A percentile compares a stretch with the other conserved stretches of the same genome.
Conservation (phyloP, 208 protist species). For the Giardia muris region DNA sequence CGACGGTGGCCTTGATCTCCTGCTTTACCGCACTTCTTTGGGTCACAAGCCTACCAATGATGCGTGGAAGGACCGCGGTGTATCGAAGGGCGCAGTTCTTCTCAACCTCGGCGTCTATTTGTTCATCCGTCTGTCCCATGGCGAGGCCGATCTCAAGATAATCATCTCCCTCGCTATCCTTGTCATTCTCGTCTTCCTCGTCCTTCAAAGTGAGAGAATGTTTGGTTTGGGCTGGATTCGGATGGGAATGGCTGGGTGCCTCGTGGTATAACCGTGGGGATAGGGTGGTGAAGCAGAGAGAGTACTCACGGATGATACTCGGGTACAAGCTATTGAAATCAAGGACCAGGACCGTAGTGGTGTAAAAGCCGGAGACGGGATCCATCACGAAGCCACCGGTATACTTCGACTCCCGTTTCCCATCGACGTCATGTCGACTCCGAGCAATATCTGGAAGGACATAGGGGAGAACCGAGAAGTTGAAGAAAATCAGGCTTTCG, state of each 20-base stretch:
- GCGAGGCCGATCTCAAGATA: neutral
- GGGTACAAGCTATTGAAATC: slow-evolving; percentile 99
- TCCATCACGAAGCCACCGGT: slow-evolving; percentile 36
- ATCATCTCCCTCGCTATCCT: neutral
- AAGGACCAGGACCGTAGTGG: slow-evolving; percentile 88
- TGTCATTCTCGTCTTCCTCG: too few species aligned
- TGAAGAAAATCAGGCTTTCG: neutral
- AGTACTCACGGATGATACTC: slow-evolving; percentile 96
- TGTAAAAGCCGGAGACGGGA: slow-evolving; percentile 62
- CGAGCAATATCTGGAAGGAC: neutral
- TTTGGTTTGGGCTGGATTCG: neutral
- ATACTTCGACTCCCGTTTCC: neutral
- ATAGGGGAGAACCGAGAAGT: neutral
- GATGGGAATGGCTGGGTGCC: too few species aligned
- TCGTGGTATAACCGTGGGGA: neutral
- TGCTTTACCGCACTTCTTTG: slow-evolving; percentile 11
- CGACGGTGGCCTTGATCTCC: slow-evolving; percentile 1
- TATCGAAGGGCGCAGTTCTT: neutral
- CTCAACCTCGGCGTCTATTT: neutral
- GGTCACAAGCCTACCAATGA: slow-evolving; percentile 18
- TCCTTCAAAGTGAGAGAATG: neutral
- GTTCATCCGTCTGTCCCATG: neutral
- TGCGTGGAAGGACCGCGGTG: slow-evolving; percentile 2
- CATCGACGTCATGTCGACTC: neutral
- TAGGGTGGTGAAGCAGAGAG: slow-evolving; percentile 98